phyloP scores from a whole-genome alignment of 352 stramenopile genomes.

The Globisporangium alternatum region DNA sequence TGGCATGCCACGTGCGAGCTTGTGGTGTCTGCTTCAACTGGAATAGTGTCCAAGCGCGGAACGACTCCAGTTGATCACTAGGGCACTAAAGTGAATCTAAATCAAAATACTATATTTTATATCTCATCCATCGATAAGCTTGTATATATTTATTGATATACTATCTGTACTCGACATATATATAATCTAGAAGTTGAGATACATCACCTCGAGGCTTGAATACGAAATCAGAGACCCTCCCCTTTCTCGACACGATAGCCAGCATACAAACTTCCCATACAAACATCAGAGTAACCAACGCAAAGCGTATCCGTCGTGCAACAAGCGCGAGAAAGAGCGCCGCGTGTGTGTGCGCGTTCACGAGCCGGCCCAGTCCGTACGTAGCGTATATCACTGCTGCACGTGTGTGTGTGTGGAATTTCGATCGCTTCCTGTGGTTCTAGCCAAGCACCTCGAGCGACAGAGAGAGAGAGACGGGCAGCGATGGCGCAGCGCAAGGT shows the following conservation, averaged over 20 bases:
- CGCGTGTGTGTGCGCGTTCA: too few relatives aligned
- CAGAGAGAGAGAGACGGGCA: neutral
- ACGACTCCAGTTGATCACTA: neutral
- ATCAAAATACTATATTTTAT: neutral
- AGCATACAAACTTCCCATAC: neutral
- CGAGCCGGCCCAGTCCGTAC: too few relatives aligned
- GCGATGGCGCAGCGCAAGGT: conserved; percentile 13
- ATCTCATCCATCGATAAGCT: neutral
- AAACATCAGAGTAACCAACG: neutral
- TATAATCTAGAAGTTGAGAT: too few relatives aligned
- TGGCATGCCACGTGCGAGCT: too few relatives aligned
- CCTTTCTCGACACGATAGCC: neutral
- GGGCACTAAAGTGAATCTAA: neutral
- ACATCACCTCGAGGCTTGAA: neutral
- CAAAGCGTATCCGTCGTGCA: neutral
- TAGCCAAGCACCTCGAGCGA: neutral
- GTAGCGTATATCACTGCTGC: too few relatives aligned
- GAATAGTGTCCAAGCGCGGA: neutral
- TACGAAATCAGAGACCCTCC: neutral
- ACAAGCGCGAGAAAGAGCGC: neutral
- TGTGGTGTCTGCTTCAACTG: neutral
- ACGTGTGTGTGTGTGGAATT: neutral
- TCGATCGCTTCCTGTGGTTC: neutral
- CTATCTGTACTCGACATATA: too few relatives aligned
- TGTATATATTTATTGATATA: too few relatives aligned